phyloP scores from a whole-genome alignment of 2,329 filamentous ascomycete genomes.

The Colletotrichum simmondsii region DNA sequence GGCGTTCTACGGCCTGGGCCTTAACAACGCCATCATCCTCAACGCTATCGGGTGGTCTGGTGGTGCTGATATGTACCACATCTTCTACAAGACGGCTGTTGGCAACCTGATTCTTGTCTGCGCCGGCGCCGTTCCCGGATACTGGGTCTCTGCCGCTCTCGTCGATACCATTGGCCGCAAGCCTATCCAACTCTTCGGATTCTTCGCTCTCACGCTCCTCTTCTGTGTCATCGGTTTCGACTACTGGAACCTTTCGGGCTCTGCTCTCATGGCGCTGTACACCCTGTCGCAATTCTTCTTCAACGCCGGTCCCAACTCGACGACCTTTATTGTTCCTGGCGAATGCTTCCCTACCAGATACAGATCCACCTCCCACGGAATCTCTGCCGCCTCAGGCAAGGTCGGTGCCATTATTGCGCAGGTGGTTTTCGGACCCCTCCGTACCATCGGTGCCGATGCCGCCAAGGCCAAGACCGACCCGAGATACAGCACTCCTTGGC shows the following conservation, averaged over 20 bases:
- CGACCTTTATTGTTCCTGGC: slow-evolving; percentile 72
- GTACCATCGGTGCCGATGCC: slow-evolving; percentile 51
- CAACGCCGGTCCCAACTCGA: slow-evolving; percentile 64
- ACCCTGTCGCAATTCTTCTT: slow-evolving; percentile 23
- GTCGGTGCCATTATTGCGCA: slow-evolving; percentile 64
- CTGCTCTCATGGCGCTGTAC: slow-evolving; percentile 23
- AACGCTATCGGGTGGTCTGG: slow-evolving; percentile 75
- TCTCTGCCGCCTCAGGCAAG: slow-evolving; percentile 70
- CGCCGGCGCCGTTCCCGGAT: slow-evolving; percentile 82
- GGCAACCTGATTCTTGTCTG: slow-evolving; percentile 84
- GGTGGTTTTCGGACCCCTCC: slow-evolving; percentile 59
- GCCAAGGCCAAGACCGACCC: slow-evolving; percentile 49
- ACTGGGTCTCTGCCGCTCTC: slow-evolving; percentile 82
- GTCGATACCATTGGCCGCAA: slow-evolving; percentile 82
- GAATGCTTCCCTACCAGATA: slow-evolving; percentile 74
- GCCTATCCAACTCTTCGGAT: slow-evolving; percentile 72
- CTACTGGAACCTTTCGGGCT: slow-evolving; percentile 45
- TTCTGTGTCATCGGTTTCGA: slow-evolving; percentile 62
- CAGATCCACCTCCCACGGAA: slow-evolving; percentile 70
- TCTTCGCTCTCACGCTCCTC: slow-evolving; percentile 56
- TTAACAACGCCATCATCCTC: slow-evolving; percentile 82
- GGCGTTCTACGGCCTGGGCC: slow-evolving; percentile 74
- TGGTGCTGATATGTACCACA: slow-evolving; percentile 70
- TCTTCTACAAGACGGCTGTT: slow-evolving; percentile 78
- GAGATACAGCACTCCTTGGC: slow-evolving; percentile 32